Base-by-base conservation (phyloP, 345 rosid species). In the Arabis hirsuta region DNA sequence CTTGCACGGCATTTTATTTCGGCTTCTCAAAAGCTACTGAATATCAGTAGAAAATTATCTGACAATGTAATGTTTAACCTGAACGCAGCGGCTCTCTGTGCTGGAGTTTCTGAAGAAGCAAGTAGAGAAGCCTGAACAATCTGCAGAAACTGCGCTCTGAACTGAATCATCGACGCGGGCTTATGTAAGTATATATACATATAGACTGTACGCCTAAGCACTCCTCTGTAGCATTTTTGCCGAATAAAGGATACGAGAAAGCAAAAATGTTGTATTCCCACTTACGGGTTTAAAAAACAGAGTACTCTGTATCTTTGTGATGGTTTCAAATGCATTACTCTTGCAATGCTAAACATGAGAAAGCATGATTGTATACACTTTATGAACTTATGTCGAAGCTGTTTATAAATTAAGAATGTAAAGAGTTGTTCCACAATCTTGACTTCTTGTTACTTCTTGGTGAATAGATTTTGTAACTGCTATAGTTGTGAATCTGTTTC, bases 31-130 rank as follows among this genome's bases (percentile, higher is more conserved):
- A 43, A 62, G 39, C 27, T 8, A 7, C 22, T 12, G 4, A 42
- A 10, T 42, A 6, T 47, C 66, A 5, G n/a, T 27, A 69, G 19
- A 62, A 48, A 27, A 7, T 48, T 39, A 58, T 48, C 41, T 38
- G 53, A 62, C 52, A 13, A n/a, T 16, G 60, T 52, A 16, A 61
- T 43, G 41, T 74, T 68, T 46, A 16, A 48, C 41, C 11, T 73
- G 78, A 19, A 10, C 1, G 13, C 97, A 94, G 97, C 87, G 91
- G 9, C 79, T 65, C 63, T 88, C 96, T 0, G 96, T 91, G 55
- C 78, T 91, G 73, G 96, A 84, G 67, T 91, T 94, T 70, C 88
- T 94, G 32, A 84, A 86, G 55, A 81, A 73, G 78, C 98, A 91
- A 82, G 76, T 89, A 53, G 67, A 80, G 13, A 90, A 83, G 74